phyloP scores from a whole-genome alignment of 164 flowering plant species.

The Santalum album region DNA sequence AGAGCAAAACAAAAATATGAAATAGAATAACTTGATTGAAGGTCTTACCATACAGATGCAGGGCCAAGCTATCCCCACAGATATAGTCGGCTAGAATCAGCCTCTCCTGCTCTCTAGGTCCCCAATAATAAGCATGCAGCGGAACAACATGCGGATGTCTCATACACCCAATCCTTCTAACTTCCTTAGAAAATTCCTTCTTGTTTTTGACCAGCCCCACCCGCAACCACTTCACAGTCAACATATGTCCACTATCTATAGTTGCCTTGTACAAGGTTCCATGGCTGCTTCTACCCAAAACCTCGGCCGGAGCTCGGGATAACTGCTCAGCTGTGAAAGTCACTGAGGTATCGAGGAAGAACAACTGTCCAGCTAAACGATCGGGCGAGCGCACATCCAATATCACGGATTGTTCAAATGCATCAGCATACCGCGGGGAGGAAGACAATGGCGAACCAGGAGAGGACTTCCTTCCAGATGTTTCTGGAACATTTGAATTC shows the following conservation, averaged over 20 bases:
- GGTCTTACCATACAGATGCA: conserved; percentile 56
- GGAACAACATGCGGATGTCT: conserved; percentile 65
- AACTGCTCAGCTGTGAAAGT: conserved; percentile 55
- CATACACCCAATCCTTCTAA: conserved; percentile 60
- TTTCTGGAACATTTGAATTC: too few relatives aligned
- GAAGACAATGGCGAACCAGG: conserved; percentile 23
- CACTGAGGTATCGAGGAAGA: conserved; percentile 47
- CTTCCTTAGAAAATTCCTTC: conserved; percentile 70
- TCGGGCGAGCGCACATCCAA: too few relatives aligned
- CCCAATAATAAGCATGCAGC: conserved; percentile 65
- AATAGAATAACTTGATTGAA: too few relatives aligned
- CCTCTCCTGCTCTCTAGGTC: conserved; percentile 63
- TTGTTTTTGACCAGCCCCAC: conserved; percentile 57
- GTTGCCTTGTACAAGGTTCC: conserved; percentile 63
- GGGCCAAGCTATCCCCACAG: conserved; percentile 38
- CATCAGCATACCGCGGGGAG: too few relatives aligned
- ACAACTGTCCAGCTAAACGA: conserved; percentile 54
- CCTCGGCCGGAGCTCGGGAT: conserved; percentile 75
- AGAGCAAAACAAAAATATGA: too few relatives aligned
- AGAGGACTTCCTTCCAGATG: too few relatives aligned
- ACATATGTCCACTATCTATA: conserved; percentile 37
- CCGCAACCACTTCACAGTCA: conserved; percentile 62
- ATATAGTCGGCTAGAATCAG: conserved; percentile 50
- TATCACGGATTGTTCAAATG: too few relatives aligned
- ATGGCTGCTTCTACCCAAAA: conserved; percentile 67